Evolutionary conservation across 139 green algal species (phyloP).

Genomic region (Raphidocelis subcapitata): DNA sequence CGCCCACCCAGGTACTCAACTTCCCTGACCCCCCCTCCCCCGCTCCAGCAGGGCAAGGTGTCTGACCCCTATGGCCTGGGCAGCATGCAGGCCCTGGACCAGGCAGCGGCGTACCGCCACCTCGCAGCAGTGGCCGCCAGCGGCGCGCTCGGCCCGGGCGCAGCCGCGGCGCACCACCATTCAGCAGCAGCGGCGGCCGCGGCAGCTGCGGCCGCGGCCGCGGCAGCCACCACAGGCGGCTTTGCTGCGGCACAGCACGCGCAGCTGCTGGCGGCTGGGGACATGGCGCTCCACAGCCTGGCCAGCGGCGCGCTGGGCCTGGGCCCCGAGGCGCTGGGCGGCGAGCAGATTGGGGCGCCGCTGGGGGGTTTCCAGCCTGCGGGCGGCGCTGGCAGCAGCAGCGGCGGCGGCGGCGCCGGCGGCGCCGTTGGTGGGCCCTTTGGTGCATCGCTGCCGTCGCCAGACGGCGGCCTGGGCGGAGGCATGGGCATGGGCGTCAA

Average conservation of each 20-base stretch:
- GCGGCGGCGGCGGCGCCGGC: not conserved
- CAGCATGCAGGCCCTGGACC: not conserved
- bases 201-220: slow-evolving; percentile 10
- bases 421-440: not conserved
- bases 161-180: not conserved
- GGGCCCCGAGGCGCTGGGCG: no score
- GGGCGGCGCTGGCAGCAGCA: not conserved
- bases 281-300: no score
- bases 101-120: not conserved
- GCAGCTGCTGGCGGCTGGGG: no score
- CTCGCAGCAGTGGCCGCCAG: not conserved
- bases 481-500: no score
- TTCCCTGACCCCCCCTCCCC: no score
- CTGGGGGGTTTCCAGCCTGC: no score
- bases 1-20: no score
- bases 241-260: no score
- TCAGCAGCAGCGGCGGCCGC: slow-evolving; percentile 12
- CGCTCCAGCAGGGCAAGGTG: not conserved
- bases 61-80: not conserved
- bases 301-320: no score
- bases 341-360: no score
- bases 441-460: not conserved
- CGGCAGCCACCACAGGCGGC: not conserved
- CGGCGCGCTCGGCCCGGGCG: slow-evolving; percentile 5
- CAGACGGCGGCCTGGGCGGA: not conserved